Evolutionary conservation across 2,329 filamentous ascomycete species (phyloP).

Genomic region (Colletotrichum abscissum): DNA sequence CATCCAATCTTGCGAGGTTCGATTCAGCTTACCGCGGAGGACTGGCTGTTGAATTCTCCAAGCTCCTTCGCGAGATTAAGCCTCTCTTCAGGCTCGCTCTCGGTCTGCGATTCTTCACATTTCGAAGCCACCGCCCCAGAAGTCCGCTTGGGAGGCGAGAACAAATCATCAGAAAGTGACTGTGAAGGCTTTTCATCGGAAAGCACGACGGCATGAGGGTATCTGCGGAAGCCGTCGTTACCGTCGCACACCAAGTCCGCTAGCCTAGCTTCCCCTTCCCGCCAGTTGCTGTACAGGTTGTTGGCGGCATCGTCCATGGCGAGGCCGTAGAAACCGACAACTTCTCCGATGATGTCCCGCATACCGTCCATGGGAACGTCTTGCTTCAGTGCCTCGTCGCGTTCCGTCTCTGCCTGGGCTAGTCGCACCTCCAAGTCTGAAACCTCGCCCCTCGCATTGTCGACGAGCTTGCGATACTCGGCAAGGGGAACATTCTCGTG

Average conservation of each 20-base stretch:
- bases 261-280: conserved; percentile 3
- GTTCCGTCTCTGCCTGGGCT: not conserved
- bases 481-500: not conserved
- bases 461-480: conserved; percentile 17
- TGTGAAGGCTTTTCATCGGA: not conserved
- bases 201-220: not conserved
- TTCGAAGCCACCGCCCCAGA: not conserved
- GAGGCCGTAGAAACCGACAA: not conserved
- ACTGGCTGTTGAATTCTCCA: not conserved
- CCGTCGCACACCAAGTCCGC: not conserved
- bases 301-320: not conserved
- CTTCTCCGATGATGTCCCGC: not conserved
- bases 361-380: not conserved
- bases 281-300: not conserved
- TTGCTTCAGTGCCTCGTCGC: not conserved
- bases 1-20: not conserved
- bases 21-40: not conserved
- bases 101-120: not conserved
- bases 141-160: not conserved
- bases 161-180: not conserved
- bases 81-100: not conserved
- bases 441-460: conserved; percentile 15
- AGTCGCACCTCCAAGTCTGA: not conserved
- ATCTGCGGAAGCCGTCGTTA: not conserved
- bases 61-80: conserved; percentile 6